Conservation (phyloP, 2,329 filamentous ascomycete species). For the Colletotrichum eleusines region DNA sequence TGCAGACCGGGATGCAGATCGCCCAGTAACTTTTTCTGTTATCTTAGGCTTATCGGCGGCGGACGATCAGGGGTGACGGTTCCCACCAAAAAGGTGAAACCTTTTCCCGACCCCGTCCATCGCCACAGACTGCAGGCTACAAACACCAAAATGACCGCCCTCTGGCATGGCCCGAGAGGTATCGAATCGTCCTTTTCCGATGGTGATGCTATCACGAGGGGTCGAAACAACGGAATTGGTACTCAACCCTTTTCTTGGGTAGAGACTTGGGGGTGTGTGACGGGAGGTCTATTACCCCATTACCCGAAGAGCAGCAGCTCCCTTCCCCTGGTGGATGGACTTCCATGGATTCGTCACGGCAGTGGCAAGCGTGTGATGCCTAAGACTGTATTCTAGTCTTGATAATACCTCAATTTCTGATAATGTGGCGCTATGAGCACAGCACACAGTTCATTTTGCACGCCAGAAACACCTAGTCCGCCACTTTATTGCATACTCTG, state of each 20-base stretch:
- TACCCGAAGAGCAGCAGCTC: no score
- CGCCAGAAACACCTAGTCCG: neutral
- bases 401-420: no score
- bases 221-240: neutral
- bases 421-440: no score
- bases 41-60: constrained; percentile 14
- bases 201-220: neutral
- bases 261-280: neutral
- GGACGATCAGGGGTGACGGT: no score
- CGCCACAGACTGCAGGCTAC: neutral
- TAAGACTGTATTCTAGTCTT: no score
- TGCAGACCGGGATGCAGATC: neutral
- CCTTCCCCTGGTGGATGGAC: no score
- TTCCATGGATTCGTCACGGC: no score
- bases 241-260: neutral
- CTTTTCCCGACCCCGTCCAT: neutral
- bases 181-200: neutral
- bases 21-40: constrained; percentile 23
- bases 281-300: neutral
- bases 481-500: neutral
- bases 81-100: neutral
- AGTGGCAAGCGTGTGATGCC: no score
- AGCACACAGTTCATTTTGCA: no score
- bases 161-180: neutral
- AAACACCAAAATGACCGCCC: neutral